Evolutionary conservation across 2,329 filamentous ascomycete genomes (phyloP).

Genomic region (Ophiocordyceps unilateralis): DNA sequence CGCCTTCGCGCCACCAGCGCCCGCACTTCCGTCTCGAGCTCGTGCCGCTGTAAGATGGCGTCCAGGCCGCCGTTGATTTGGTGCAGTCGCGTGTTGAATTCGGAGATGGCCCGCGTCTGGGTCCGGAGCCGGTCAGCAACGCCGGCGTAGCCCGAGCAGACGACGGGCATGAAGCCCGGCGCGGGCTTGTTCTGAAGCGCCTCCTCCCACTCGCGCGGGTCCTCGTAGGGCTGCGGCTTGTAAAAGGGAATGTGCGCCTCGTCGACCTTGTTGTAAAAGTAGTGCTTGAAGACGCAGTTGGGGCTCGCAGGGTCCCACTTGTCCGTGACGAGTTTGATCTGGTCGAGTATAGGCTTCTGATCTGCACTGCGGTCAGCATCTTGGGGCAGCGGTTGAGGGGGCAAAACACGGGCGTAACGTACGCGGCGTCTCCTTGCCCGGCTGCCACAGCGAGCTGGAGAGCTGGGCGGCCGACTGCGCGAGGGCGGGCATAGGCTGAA

Average conservation of each 20-base stretch:
- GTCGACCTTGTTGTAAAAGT: conserved; percentile 77
- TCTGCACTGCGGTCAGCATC: conserved; percentile 11
- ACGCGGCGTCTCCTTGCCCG: conserved; percentile 32
- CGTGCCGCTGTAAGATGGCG: conserved; percentile 57
- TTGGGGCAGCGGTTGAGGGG: background rate
- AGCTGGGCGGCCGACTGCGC: conserved; percentile 29
- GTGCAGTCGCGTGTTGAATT: conserved; percentile 57
- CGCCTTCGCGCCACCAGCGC: conserved; percentile 55
- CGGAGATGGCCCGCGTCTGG: conserved; percentile 51
- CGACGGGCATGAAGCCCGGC: conserved; percentile 58
- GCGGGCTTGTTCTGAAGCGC: conserved; percentile 66
- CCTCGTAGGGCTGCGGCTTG: conserved; percentile 50
- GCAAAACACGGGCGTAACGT: conserved; percentile 7
- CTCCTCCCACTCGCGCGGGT: conserved; percentile 69
- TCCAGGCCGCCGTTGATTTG: conserved; percentile 62
- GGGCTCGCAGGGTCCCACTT: conserved; percentile 59
- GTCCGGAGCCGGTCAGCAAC: conserved; percentile 55
- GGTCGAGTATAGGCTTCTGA: conserved; percentile 58
- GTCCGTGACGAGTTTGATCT: conserved; percentile 50
- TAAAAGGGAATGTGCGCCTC: conserved; percentile 61
- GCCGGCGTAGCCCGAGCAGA: conserved; percentile 56
- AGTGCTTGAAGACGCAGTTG: conserved; percentile 61
- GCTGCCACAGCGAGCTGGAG: conserved; percentile 34
- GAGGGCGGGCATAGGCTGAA: conserved; percentile 23
- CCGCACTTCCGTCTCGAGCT: conserved; percentile 58